Percentiles rank a stretch among this genome's conserved stretches.
Conservation (phyloP, 1,284 basidiomycete genomes). For the Moesziomyces antarcticus region DNA sequence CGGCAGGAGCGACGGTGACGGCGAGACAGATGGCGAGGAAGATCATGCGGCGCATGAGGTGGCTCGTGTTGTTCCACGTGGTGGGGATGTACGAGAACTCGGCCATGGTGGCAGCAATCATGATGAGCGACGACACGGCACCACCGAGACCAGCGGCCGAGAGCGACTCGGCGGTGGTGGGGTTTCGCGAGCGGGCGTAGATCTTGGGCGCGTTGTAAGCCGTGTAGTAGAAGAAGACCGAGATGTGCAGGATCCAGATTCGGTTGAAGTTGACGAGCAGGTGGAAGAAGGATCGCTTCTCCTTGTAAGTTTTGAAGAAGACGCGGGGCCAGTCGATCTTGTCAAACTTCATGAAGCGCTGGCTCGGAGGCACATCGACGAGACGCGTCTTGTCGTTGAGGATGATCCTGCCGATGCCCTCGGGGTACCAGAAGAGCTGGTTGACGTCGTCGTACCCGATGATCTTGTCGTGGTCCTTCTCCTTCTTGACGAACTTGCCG, state of each 20-base stretch:
- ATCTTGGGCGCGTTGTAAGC: slow-evolving; percentile 86
- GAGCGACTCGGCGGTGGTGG: slow-evolving; percentile 56
- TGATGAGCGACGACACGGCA: slow-evolving; percentile 64
- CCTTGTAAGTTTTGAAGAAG: slow-evolving; percentile 68
- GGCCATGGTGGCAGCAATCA: slow-evolving; percentile 66
- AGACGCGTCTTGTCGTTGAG: slow-evolving; percentile 84
- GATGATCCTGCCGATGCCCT: slow-evolving; percentile 92
- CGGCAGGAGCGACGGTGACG: slow-evolving; percentile 63
- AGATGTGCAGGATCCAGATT: slow-evolving; percentile 68
- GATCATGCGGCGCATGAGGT: slow-evolving; percentile 62
- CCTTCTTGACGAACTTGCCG: slow-evolving; percentile 88
- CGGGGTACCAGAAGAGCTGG: slow-evolving; percentile 99
- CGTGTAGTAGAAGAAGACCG: slow-evolving; percentile 67
- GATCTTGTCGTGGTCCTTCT: slow-evolving; percentile 91
- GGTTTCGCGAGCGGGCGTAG: slow-evolving; percentile 74
- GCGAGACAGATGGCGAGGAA: slow-evolving; percentile 65
- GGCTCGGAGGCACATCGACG: slow-evolving; percentile 66
- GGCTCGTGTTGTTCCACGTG: slow-evolving; percentile 68
- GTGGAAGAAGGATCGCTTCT: slow-evolving; percentile 67
- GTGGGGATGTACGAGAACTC: slow-evolving; percentile 67
- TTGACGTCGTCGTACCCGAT: slow-evolving; percentile 99
- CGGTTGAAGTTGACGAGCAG: slow-evolving; percentile 68
- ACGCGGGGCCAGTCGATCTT: slow-evolving; percentile 67
- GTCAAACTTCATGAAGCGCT: slow-evolving; percentile 69
- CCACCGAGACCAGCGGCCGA: slow-evolving; percentile 66